These are phyloP conservation scores for Psilocybe cyanescens DNA, from an alignment of 768 basidiomycete genomes.

Conservation along the genomic window DNA sequence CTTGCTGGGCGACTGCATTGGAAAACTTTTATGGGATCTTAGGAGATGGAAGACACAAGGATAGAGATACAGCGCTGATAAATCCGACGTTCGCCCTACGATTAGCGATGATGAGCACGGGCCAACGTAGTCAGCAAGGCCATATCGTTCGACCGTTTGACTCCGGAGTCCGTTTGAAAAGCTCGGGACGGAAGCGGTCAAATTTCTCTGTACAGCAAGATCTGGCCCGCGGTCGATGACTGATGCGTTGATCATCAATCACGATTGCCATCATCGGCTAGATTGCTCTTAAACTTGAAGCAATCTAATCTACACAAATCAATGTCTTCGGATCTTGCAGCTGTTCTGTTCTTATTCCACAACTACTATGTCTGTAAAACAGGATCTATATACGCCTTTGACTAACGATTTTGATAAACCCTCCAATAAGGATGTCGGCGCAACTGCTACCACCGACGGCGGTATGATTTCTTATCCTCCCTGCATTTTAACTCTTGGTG, in stretches of 20 bases:
- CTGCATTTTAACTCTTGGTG: conserved; percentile 8
- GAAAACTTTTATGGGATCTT: no score
- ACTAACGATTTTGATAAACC: conserved; percentile 62
- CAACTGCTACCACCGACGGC: conserved; percentile 38
- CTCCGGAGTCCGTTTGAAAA: not conserved
- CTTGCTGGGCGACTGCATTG: conserved; percentile 8
- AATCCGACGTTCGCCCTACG: not conserved
- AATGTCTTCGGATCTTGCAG: conserved; percentile 16
- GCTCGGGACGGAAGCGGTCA: conserved; percentile 3
- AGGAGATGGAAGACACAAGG: conserved; percentile 2
- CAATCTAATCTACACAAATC: conserved; percentile 24
- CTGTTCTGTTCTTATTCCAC: not conserved
- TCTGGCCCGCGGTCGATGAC: conserved; percentile 4
- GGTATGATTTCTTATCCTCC: conserved; percentile 30
- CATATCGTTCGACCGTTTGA: not conserved
- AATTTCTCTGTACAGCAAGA: conserved; percentile 3
- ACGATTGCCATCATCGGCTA: conserved; percentile 15
- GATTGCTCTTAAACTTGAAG: conserved; percentile 15
- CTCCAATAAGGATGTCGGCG: conserved; percentile 53
- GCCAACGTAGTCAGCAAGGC: conserved; percentile 8
- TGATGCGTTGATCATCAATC: not conserved
- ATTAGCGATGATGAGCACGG: conserved; percentile 7
- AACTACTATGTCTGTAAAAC: conserved; percentile 6
- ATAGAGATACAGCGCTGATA: not conserved
- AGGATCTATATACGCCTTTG: conserved; percentile 38